Conservation (phyloP, 768 basidiomycete genomes). For the Rhizopogon rudus region DNA sequence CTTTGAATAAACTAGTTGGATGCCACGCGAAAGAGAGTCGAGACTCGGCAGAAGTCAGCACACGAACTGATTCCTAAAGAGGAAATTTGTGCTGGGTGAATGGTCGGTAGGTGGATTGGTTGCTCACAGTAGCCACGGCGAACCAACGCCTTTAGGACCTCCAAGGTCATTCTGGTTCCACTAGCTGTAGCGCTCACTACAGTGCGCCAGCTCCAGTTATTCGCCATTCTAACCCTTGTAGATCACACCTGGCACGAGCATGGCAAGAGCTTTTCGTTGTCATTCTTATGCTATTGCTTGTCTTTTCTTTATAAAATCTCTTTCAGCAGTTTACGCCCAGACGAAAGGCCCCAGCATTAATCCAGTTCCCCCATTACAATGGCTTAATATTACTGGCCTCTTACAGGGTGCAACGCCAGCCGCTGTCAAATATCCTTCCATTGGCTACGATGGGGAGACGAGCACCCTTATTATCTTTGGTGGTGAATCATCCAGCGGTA, state of each 20-base stretch:
- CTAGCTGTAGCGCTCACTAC: conserved; percentile 17
- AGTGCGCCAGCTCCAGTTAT: conserved; percentile 19
- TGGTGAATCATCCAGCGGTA: conserved; percentile 63
- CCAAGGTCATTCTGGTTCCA: conserved; percentile 5
- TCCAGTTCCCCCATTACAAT: conserved; percentile 39
- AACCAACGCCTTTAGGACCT: conserved; percentile 8
- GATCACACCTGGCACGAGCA: conserved; percentile 18
- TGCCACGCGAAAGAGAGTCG: conserved; percentile 2
- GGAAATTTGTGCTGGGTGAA: conserved; percentile 1
- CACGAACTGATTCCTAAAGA: conserved; percentile 1
- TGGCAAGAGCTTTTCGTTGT: conserved; percentile 6
- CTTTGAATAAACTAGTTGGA: neutral
- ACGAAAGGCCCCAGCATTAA: conserved; percentile 43
- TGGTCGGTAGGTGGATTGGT: conserved; percentile 1
- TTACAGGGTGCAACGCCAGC: conserved; percentile 51
- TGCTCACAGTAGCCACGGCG: conserved; percentile 5
- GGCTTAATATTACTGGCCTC: conserved; percentile 65
- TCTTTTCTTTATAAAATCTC: conserved; percentile 10
- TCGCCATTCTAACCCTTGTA: conserved; percentile 15
- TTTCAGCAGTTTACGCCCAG: conserved; percentile 32
- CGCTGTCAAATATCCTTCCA: conserved; percentile 65
- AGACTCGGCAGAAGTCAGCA: neutral
- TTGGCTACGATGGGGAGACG: conserved; percentile 48
- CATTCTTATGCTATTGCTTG: conserved; percentile 10
- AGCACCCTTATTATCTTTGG: conserved; percentile 69